Percentiles rank a stretch among this genome's conserved stretches.
Conservation (phyloP, 2,329 filamentous ascomycete species). For the Cladosporium sp. region DNA sequence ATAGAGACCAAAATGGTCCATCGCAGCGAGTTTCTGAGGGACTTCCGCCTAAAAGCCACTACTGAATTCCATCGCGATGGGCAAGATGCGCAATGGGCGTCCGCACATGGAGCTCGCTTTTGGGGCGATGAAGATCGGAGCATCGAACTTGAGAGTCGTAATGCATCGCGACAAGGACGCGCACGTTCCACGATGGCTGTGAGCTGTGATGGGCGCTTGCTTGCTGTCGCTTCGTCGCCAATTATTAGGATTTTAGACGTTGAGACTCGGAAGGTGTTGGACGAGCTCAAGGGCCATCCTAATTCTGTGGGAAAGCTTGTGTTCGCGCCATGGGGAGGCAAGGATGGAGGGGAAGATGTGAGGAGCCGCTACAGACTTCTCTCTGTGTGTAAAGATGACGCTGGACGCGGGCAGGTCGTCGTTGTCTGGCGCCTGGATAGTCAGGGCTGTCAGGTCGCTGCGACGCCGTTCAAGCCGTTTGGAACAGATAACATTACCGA, state of each 20-base stretch:
- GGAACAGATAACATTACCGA: background rate
- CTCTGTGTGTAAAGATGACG: background rate
- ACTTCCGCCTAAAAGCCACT: background rate
- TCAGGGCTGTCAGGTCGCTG: background rate
- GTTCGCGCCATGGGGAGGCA: background rate
- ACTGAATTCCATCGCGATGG: background rate
- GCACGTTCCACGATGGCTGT: background rate
- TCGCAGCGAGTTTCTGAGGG: background rate
- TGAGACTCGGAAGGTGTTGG: background rate
- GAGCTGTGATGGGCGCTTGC: background rate
- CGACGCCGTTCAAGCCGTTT: background rate
- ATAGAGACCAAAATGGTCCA: background rate
- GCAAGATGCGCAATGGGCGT: conserved; percentile 1
- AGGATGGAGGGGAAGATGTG: too few species aligned
- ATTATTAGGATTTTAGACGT: background rate
- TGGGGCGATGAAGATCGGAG: background rate
- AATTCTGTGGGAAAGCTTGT: background rate
- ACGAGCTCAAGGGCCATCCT: background rate
- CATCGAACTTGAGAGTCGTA: background rate
- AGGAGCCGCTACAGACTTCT: background rate
- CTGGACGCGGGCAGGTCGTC: background rate
- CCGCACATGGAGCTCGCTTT: background rate
- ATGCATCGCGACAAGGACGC: background rate
- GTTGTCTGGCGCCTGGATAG: background rate
- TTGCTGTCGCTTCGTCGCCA: background rate